These are phyloP conservation scores for Kalaharituber pfeilii DNA, from an alignment of 2,329 filamentous ascomycete species.

Conservation along the genomic window DNA sequence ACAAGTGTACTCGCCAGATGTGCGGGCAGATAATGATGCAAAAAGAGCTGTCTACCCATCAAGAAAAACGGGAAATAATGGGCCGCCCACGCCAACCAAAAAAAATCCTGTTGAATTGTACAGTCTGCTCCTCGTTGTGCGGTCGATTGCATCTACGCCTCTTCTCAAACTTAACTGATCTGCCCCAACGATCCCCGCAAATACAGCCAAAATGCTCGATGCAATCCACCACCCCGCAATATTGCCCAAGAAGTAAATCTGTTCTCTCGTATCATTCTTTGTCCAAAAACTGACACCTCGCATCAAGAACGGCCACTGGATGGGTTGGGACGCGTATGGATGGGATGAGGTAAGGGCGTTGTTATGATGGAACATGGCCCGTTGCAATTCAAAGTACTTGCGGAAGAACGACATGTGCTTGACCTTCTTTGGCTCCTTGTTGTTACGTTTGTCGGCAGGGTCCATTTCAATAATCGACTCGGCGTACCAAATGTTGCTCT, in stretches of 20 bases:
- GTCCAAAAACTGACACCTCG: constrained; percentile 99
- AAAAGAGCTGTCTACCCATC: constrained; percentile 94
- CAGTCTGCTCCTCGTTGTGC: constrained; percentile 81
- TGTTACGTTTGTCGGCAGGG: constrained; percentile 51
- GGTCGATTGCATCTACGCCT: constrained; percentile 81
- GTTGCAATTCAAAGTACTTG: constrained; percentile 93
- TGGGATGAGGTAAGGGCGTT: constrained; percentile 94
- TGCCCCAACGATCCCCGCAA: constrained; percentile 74
- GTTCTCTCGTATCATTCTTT: constrained; percentile 78
- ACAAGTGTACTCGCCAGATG: constrained; percentile 83
- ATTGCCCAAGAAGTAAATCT: constrained; percentile 98
- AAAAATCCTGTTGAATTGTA: constrained; percentile 99
- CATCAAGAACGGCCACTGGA: constrained; percentile 95
- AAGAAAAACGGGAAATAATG: constrained; percentile 96
- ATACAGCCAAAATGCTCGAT: constrained; percentile 81
- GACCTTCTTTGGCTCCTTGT: constrained; percentile 58
- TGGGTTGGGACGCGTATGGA: constrained; percentile 84
- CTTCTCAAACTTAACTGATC: constrained; percentile 88
- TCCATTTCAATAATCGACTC: constrained; percentile 76
- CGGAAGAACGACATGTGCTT: constrained; percentile 74
- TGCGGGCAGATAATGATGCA: constrained; percentile 92
- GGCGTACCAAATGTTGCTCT: constrained; percentile 86
- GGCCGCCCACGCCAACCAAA: constrained; percentile 94
- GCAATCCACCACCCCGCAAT: constrained; percentile 95
- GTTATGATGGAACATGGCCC: constrained; percentile 99